Evolutionary conservation across 768 basidiomycete species (phyloP).

Genomic region (Trametes gibbosa): DNA sequence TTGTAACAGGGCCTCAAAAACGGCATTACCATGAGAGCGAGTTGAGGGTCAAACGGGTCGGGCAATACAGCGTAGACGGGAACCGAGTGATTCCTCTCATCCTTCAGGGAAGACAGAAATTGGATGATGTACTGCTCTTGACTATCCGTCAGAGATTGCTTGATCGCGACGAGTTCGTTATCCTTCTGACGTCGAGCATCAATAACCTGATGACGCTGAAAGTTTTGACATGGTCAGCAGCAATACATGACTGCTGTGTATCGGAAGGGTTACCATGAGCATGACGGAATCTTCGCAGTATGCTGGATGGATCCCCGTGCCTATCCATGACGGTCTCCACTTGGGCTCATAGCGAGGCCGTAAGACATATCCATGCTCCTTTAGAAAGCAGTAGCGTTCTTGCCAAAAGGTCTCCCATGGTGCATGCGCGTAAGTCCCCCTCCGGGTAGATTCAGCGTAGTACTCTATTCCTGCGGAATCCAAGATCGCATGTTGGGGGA

Average conservation of each 20-base stretch:
- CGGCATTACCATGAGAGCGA: constrained; percentile 25
- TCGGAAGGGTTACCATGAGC: neutral
- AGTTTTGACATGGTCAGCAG: neutral
- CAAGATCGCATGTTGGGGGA: constrained; percentile 3
- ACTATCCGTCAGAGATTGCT: neutral
- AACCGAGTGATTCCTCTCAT: constrained; percentile 25
- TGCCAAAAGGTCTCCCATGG: constrained; percentile 13
- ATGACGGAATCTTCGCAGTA: neutral
- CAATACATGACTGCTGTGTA: neutral
- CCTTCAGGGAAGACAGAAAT: constrained; percentile 12
- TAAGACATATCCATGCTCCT: constrained; percentile 18
- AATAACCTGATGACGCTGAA: neutral
- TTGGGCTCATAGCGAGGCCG: constrained; percentile 17
- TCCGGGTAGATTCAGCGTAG: neutral
- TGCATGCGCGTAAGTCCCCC: constrained; percentile 9
- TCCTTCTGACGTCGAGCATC: neutral
- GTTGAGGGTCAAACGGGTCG: constrained; percentile 13
- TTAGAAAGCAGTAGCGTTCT: constrained; percentile 12
- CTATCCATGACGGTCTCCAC: constrained; percentile 19
- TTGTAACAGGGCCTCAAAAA: constrained; percentile 27
- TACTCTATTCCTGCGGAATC: neutral
- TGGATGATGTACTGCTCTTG: constrained; percentile 7
- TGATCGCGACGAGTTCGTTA: neutral
- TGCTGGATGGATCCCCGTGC: neutral
- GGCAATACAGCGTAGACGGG: constrained; percentile 21